Evolutionary conservation across 2,329 filamentous ascomycete genomes (phyloP).

Genomic region (Ascomycota sp.): DNA sequence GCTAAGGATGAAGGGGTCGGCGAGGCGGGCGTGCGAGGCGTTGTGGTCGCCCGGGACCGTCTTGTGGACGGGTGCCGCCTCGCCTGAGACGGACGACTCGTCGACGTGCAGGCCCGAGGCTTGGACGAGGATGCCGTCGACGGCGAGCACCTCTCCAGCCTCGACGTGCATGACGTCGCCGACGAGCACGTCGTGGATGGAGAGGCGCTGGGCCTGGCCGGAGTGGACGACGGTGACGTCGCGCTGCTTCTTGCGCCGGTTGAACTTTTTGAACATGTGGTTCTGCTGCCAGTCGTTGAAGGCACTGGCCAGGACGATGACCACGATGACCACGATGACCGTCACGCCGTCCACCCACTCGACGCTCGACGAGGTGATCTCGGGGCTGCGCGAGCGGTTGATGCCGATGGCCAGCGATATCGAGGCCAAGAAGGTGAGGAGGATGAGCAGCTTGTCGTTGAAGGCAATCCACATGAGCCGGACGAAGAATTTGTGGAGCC

Average conservation of each 20-base stretch:
- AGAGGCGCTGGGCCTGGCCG: constrained; percentile 47
- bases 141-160: constrained; percentile 50
- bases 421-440: constrained; percentile 49
- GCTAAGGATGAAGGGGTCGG: constrained; percentile 66
- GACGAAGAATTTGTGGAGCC: constrained; percentile 48
- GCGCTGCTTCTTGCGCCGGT: constrained; percentile 60
- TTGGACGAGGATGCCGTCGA: constrained; percentile 47
- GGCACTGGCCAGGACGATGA: constrained; percentile 60
- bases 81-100: constrained; percentile 58
- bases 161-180: constrained; percentile 57
- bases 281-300: constrained; percentile 70
- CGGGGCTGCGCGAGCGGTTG: constrained; percentile 45
- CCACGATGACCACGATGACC: constrained; percentile 54
- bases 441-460: constrained; percentile 61
- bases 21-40: constrained; percentile 25
- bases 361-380: constrained; percentile 30
- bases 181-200: constrained; percentile 49
- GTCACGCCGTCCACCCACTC: constrained; percentile 73
- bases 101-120: constrained; percentile 37
- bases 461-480: constrained; percentile 56
- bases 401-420: constrained; percentile 57
- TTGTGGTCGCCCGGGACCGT: constrained; percentile 35
- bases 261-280: constrained; percentile 59
- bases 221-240: constrained; percentile 59
- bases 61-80: constrained; percentile 55